Evolutionary conservation across 805 yeast genomes (phyloP).

Genomic region (Yarrowia phangngaensis): DNA sequence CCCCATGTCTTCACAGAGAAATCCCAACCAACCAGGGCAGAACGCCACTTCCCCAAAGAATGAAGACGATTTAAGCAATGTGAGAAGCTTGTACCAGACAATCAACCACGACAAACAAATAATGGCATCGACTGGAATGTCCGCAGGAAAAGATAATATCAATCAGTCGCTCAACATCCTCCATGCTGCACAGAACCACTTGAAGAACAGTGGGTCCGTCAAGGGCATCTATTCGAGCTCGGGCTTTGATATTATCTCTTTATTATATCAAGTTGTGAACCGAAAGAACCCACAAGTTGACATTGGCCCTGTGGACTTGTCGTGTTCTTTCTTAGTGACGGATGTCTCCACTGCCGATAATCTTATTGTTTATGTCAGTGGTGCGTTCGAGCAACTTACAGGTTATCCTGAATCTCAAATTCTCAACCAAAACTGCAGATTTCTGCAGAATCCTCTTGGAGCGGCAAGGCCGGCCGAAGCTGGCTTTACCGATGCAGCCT

Average conservation of each 20-base stretch:
- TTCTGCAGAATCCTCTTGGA: constrained; percentile 12
- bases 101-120: constrained; percentile 5
- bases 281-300: constrained; percentile 23
- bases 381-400: constrained; percentile 12
- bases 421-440: constrained; percentile 19
- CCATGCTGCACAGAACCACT: constrained; percentile 19
- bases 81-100: constrained; percentile 9
- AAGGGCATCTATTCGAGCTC: constrained; percentile 19
- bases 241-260: constrained; percentile 17
- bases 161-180: constrained; percentile 19
- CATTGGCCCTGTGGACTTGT: constrained; percentile 19
- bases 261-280: constrained; percentile 20
- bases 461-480: constrained; percentile 5
- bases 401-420: constrained; percentile 16
- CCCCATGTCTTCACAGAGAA: too few relatives aligned
- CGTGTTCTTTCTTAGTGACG: constrained; percentile 19
- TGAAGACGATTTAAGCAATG: constrained; percentile 15
- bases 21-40: too few relatives aligned
- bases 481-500: constrained; percentile 11
- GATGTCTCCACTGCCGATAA: constrained; percentile 6
- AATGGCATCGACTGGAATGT: not conserved
- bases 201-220: constrained; percentile 10
- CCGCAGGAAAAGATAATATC: constrained; percentile 4
- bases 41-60: too few relatives aligned
- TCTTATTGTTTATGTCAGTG: constrained; percentile 20